Percentiles rank a stretch among this genome's conserved stretches.
These are phyloP conservation scores for Poterioochromonas sp. DNA, from an alignment of 352 stramenopile genomes.

Conservation along the genomic window DNA sequence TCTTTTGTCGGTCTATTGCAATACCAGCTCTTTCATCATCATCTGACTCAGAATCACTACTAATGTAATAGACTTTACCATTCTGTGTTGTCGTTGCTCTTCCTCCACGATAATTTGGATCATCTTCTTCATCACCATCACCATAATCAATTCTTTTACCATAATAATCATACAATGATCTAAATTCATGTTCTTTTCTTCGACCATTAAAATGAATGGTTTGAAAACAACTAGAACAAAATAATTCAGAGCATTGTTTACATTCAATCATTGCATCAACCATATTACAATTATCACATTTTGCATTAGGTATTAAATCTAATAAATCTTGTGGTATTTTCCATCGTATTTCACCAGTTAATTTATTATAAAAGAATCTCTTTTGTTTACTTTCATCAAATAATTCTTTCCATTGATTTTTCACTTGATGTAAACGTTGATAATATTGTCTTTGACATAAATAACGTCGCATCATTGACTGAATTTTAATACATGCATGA, in stretches of 20 bases:
- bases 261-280: constrained; percentile 64
- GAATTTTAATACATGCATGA: background rate
- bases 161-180: constrained; percentile 75
- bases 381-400: constrained; percentile 34
- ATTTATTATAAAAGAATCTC: constrained; percentile 81
- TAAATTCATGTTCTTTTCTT: constrained; percentile 64
- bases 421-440: background rate
- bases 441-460: background rate
- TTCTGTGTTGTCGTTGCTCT: no score
- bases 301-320: constrained; percentile 66
- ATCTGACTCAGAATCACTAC: no score
- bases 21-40: no score
- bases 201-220: constrained; percentile 70
- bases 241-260: constrained; percentile 68
- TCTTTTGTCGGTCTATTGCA: no score
- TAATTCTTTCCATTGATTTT: constrained; percentile 29
- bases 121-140: no score
- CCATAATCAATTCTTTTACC: constrained; percentile 74
- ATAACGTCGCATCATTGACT: background rate
- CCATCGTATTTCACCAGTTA: constrained; percentile 76
- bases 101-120: no score
- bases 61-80: no score
- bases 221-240: constrained; percentile 67
- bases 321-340: constrained; percentile 74
- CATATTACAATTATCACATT: constrained; percentile 72